Conservation (phyloP, 768 basidiomycete genomes). For the Collybia sp. region DNA sequence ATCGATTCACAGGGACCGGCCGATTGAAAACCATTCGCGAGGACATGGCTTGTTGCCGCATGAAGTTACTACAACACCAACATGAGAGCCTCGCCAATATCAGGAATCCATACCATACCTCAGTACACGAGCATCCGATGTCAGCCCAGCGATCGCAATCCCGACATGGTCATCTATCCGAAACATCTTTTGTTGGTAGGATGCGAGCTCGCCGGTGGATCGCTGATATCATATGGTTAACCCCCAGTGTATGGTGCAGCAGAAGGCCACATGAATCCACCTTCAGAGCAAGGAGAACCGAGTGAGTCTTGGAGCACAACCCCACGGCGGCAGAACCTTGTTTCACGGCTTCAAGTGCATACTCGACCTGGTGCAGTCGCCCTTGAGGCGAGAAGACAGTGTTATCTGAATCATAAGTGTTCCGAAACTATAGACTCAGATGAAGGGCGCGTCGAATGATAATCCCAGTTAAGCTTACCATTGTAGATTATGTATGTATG, state of each 20-base stretch:
- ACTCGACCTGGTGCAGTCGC: slow-evolving; percentile 95
- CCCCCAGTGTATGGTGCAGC: background rate
- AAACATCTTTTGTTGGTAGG: slow-evolving; percentile 99
- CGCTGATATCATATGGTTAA: slow-evolving; percentile 49
- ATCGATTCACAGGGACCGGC: slow-evolving; percentile 88
- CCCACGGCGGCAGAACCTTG: slow-evolving; percentile 99
- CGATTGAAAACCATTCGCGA: slow-evolving; percentile 95
- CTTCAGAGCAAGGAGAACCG: slow-evolving; percentile 89
- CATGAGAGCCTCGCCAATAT: background rate
- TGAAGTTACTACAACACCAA: slow-evolving; percentile 74
- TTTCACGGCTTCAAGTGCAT: slow-evolving; percentile 99
- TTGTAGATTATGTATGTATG: slow-evolving; percentile 18
- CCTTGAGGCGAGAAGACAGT: slow-evolving; percentile 97
- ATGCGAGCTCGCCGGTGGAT: slow-evolving; percentile 95
- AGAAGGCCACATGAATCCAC: slow-evolving; percentile 33
- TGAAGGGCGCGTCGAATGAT: background rate
- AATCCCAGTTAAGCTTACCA: slow-evolving; percentile 21
- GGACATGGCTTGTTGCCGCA: slow-evolving; percentile 97
- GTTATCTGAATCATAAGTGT: slow-evolving; percentile 98
- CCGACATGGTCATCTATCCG: slow-evolving; percentile 99
- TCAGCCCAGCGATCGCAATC: slow-evolving; percentile 99
- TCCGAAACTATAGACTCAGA: slow-evolving; percentile 63
- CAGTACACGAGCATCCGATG: slow-evolving; percentile 94
- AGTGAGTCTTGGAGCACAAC: slow-evolving; percentile 91
- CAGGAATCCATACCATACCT: slow-evolving; percentile 45